These are phyloP conservation scores for Oryza glaberrima DNA, from an alignment of 176 grass and related monocot genomes.

Conservation along the genomic window DNA sequence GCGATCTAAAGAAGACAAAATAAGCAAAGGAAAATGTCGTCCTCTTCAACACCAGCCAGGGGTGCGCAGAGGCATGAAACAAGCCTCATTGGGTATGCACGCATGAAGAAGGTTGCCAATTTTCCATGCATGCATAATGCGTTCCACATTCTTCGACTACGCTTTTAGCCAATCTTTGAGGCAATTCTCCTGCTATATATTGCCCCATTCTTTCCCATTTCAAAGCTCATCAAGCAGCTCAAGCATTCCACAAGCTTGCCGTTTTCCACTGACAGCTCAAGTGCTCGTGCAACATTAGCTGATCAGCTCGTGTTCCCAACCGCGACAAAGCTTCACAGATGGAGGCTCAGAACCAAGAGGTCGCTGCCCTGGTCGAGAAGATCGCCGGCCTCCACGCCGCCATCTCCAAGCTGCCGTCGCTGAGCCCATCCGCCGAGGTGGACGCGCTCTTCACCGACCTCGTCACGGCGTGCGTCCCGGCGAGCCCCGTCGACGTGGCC, in stretches of 20 bases:
- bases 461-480: conserved; percentile 69
- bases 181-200: background rate
- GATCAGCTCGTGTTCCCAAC: background rate
- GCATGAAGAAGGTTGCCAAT: conserved; percentile 24
- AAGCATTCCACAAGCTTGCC: background rate
- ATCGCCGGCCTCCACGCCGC: conserved; percentile 52
- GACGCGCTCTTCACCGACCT: conserved; percentile 75
- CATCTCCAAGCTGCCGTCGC: conserved; percentile 55
- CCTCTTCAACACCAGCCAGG: background rate
- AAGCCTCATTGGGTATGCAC: background rate
- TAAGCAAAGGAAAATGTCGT: background rate
- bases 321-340: conserved; percentile 28
- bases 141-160: background rate
- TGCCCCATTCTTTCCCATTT: background rate
- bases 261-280: background rate
- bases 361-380: conserved; percentile 53
- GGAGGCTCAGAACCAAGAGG: conserved; percentile 47
- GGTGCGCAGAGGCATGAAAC: conserved; percentile 28
- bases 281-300: background rate
- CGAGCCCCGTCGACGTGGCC: conserved; percentile 63
- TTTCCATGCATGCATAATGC: background rate
- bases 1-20: background rate
- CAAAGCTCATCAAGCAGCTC: background rate
- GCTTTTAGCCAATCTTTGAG: background rate
- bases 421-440: conserved; percentile 60